Evolutionary conservation across 2,329 filamentous ascomycete species (phyloP).

Genomic region (Dryadomyces quercivorus): DNA sequence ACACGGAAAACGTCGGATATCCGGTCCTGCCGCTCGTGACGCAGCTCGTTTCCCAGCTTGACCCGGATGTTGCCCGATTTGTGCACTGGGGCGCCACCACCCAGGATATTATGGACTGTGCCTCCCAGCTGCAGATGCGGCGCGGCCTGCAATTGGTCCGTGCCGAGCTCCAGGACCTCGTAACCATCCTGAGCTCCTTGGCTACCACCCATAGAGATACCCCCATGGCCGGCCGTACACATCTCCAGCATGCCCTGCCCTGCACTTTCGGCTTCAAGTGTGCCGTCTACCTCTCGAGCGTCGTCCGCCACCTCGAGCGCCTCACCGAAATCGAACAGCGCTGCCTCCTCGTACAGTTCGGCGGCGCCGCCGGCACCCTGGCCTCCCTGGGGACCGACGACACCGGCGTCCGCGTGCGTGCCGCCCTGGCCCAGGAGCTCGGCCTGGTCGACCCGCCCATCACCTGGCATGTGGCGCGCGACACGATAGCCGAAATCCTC

Average conservation of each 20-base stretch:
- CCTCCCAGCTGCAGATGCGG: slow-evolving; percentile 39
- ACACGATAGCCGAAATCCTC: slow-evolving; percentile 38
- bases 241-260: slow-evolving; percentile 44
- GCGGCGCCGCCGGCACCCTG: slow-evolving; percentile 42
- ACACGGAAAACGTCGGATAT: slow-evolving; percentile 42
- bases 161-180: slow-evolving; percentile 27
- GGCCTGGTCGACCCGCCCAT: slow-evolving; percentile 35
- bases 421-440: slow-evolving; percentile 34
- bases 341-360: slow-evolving; percentile 40
- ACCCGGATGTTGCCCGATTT: slow-evolving; percentile 25
- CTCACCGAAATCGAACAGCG: slow-evolving; percentile 32
- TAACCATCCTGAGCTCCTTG: slow-evolving; percentile 27
- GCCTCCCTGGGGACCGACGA: slow-evolving; percentile 35
- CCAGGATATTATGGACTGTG: slow-evolving; percentile 47
- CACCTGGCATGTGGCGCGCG: slow-evolving; percentile 45
- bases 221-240: slow-evolving; percentile 44
- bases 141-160: slow-evolving; percentile 35
- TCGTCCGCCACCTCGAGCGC: slow-evolving; percentile 34
- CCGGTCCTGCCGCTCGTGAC: slow-evolving; percentile 38
- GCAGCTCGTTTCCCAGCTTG: slow-evolving; percentile 21
- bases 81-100: slow-evolving; percentile 48
- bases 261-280: slow-evolving; percentile 47
- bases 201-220: slow-evolving; percentile 34
- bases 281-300: slow-evolving; percentile 38
- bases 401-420: slow-evolving; percentile 34